Evolutionary conservation across 169 alveolate genomes (phyloP).

Genomic region (Plasmodium cynomolgi): DNA sequence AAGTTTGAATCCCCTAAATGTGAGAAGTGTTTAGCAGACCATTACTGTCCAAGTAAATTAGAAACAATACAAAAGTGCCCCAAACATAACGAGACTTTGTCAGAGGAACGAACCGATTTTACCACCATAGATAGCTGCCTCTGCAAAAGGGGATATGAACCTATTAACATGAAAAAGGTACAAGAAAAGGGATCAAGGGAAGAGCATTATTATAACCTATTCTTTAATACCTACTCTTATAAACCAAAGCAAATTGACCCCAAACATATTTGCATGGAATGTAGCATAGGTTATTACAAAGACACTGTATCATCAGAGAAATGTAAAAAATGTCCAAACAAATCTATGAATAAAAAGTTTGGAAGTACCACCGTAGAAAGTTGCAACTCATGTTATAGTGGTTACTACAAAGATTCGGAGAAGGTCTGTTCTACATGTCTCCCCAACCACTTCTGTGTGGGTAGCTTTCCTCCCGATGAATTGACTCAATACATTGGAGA

Average conservation of each 20-base stretch:
- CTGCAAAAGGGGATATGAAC: constrained; percentile 74
- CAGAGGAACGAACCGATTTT: neutral
- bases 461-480: constrained; percentile 79
- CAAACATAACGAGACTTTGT: constrained; percentile 14
- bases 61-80: constrained; percentile 32
- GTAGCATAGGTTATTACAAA: constrained; percentile 84
- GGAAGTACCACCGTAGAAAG: constrained; percentile 17
- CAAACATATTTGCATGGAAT: constrained; percentile 78
- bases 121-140: constrained; percentile 45
- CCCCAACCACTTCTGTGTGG: constrained; percentile 87
- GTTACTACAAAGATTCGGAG: constrained; percentile 37
- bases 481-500: constrained; percentile 77
- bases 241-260: constrained; percentile 19
- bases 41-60: constrained; percentile 35
- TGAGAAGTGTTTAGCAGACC: neutral
- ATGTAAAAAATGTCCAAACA: constrained; percentile 82
- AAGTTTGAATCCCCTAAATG: neutral
- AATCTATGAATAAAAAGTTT: constrained; percentile 20
- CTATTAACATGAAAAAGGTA: constrained; percentile 19
- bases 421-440: constrained; percentile 40
- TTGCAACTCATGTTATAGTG: constrained; percentile 50
- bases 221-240: constrained; percentile 7
- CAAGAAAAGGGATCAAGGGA: constrained; percentile 12
- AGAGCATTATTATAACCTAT: constrained; percentile 46
- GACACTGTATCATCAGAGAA: constrained; percentile 71